These are phyloP conservation scores for Yamadazyma mexicana DNA, from an alignment of 1,139 yeast genomes.

Conservation along the genomic window DNA sequence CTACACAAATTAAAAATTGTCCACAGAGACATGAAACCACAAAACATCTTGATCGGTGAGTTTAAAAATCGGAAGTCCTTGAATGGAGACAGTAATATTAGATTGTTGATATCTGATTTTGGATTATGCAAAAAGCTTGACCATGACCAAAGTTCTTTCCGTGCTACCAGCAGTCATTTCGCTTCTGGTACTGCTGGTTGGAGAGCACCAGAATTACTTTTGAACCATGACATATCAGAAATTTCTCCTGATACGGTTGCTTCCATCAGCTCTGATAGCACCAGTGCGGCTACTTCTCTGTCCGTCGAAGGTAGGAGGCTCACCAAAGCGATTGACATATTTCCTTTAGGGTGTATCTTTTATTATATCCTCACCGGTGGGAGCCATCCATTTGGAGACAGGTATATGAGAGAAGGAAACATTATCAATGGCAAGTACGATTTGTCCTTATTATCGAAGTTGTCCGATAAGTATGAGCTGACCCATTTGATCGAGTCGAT, in stretches of 20 bases:
- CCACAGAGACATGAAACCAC: constrained; percentile 95
- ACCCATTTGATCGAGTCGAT: constrained; percentile 68
- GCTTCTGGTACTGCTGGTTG: constrained; percentile 96
- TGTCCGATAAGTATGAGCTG: constrained; percentile 61
- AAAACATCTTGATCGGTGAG: constrained; percentile 84
- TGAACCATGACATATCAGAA: constrained; percentile 42
- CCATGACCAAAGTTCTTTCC: constrained; percentile 87
- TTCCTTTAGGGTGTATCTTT: constrained; percentile 92
- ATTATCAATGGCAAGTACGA: constrained; percentile 73
- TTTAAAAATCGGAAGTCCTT: constrained; percentile 25
- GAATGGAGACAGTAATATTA: constrained; percentile 23
- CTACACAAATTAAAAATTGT: constrained; percentile 89
- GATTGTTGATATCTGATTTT: constrained; percentile 89
- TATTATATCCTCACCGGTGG: constrained; percentile 85
- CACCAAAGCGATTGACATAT: constrained; percentile 90
- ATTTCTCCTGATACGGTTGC: constrained; percentile 44
- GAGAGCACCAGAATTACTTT: constrained; percentile 92
- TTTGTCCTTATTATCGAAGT: constrained; percentile 42
- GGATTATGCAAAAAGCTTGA: constrained; percentile 93
- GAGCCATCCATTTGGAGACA: constrained; percentile 91
- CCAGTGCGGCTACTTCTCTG: constrained; percentile 2
- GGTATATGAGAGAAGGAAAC: constrained; percentile 84
- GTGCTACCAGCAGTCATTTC: constrained; percentile 89
- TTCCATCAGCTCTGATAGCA: constrained; percentile 27
- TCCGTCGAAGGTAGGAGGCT: constrained; percentile 50